phyloP scores from a whole-genome alignment of 441 rosid species.

The Jatropha podagrica region DNA sequence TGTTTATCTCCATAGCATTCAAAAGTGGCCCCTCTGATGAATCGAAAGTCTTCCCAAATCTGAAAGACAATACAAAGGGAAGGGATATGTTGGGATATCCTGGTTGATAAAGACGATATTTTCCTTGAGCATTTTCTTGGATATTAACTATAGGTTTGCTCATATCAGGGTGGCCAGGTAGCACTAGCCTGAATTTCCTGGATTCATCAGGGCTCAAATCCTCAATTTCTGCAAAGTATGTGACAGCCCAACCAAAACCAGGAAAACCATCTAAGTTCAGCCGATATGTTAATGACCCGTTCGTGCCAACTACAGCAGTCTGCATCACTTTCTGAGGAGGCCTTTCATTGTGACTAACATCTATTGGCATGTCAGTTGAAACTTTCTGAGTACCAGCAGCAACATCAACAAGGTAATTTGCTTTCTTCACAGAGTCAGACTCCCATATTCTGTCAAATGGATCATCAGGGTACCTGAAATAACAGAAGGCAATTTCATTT shows the following conservation, averaged over 20 bases:
- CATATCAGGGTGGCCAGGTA: constrained; percentile 71
- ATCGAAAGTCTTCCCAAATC: constrained; percentile 74
- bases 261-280: constrained; percentile 93
- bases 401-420: constrained; percentile 94
- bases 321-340: constrained; percentile 97
- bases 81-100: constrained; percentile 73
- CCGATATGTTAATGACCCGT: constrained; percentile 82
- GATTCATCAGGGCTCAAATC: constrained; percentile 63
- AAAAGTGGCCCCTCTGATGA: constrained; percentile 89
- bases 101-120: constrained; percentile 76
- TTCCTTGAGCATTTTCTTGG: constrained; percentile 85
- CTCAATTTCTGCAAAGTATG: constrained; percentile 92
- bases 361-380: constrained; percentile 64
- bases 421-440: constrained; percentile 72
- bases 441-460: constrained; percentile 96
- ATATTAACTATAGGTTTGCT: constrained; percentile 83
- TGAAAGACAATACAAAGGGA: constrained; percentile 85
- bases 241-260: constrained; percentile 80
- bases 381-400: constrained; percentile 78
- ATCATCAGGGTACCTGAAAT: constrained; percentile 93
- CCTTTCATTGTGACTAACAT: constrained; percentile 36
- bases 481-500: constrained; percentile 9
- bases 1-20: constrained; percentile 91
- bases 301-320: constrained; percentile 96
- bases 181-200: constrained; percentile 82